These are phyloP conservation scores for Dactylellina sp. DNA, from an alignment of 2,329 filamentous ascomycete genomes.

Conservation along the genomic window DNA sequence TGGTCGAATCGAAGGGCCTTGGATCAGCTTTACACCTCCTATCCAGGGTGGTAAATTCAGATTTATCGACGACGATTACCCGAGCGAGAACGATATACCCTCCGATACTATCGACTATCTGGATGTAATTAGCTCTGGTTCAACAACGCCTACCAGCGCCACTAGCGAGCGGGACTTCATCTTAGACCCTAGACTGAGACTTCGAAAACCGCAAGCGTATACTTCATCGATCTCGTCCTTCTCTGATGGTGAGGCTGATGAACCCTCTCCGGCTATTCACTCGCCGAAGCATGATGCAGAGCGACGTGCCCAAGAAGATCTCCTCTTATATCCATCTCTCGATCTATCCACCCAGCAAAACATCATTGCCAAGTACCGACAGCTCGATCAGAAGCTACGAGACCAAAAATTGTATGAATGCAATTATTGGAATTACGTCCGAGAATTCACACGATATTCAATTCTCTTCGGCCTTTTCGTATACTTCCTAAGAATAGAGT, in stretches of 20 bases:
- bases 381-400: slow-evolving; percentile 77
- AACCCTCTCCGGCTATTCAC: slow-evolving; percentile 57
- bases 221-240: slow-evolving; percentile 37
- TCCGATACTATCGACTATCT: slow-evolving; percentile 12
- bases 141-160: slow-evolving; percentile 58
- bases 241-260: slow-evolving; percentile 66
- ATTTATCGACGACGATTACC: slow-evolving; percentile 37
- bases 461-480: slow-evolving; percentile 74
- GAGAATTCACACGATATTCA: slow-evolving; percentile 79
- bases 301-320: slow-evolving; percentile 70
- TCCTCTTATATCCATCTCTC: slow-evolving; percentile 82
- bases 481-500: slow-evolving; percentile 71
- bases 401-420: slow-evolving; percentile 84
- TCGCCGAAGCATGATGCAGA: slow-evolving; percentile 47
- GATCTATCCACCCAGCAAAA: slow-evolving; percentile 78
- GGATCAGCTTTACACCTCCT: slow-evolving; percentile 89
- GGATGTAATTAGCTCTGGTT: slow-evolving; percentile 45
- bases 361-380: slow-evolving; percentile 85
- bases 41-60: slow-evolving; percentile 73
- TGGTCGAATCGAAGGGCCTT: slow-evolving; percentile 81
- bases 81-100: slow-evolving; percentile 27
- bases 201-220: slow-evolving; percentile 29
- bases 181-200: slow-evolving; percentile 58
- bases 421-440: slow-evolving; percentile 81
- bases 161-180: slow-evolving; percentile 60